These are phyloP conservation scores for Chlamydomonas sphaeroides DNA, from an alignment of 139 green algal genomes.

Conservation along the genomic window DNA sequence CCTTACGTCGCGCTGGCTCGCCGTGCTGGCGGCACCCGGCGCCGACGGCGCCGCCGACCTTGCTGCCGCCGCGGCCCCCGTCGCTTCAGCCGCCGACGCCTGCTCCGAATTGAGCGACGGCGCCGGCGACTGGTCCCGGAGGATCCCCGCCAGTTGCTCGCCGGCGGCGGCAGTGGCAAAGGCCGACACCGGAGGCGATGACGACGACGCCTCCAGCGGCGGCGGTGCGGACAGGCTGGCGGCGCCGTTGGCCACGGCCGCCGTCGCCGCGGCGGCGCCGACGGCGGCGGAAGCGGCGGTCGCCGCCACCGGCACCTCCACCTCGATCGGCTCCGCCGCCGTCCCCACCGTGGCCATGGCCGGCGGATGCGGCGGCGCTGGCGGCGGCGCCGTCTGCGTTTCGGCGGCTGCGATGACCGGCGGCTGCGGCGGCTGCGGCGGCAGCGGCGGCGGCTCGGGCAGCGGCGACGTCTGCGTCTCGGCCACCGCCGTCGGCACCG, in stretches of 20 bases:
- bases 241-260: too few species aligned
- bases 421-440: neutral
- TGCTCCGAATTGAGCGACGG: constrained; percentile 15
- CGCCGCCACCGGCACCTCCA: too few species aligned
- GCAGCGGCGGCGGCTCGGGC: neutral
- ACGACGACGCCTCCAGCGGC: too few species aligned
- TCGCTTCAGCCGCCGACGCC: neutral
- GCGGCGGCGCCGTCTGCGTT: neutral
- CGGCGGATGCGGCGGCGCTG: neutral
- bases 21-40: neutral
- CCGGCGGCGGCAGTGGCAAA: constrained; percentile 1
- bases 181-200: neutral
- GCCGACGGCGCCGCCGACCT: too few species aligned
- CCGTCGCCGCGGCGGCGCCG: too few species aligned
- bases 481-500: too few species aligned
- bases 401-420: too few species aligned
- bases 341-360: too few species aligned
- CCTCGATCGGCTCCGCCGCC: too few species aligned
- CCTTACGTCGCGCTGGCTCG: constrained; percentile 30
- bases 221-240: too few species aligned
- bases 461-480: neutral
- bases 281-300: too few species aligned
- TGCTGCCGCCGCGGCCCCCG: neutral
- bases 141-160: constrained; percentile 7
- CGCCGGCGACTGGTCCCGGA: too few species aligned